Evolutionary conservation across 2,329 filamentous ascomycete species (phyloP).

Genomic region (Zymoseptoria tritici): DNA sequence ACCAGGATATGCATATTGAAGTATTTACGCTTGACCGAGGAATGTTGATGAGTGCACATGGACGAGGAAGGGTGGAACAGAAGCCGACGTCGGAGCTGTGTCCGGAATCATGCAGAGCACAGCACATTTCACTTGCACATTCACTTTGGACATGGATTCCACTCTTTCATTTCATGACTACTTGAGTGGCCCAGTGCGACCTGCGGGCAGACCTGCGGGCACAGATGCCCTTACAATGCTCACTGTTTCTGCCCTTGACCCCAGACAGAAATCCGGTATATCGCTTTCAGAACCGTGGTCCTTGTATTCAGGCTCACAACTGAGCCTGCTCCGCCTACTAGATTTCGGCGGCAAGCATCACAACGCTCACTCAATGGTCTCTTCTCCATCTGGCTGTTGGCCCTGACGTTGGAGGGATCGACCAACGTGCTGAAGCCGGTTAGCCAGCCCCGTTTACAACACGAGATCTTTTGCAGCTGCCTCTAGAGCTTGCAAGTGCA

Average conservation of each 20-base stretch:
- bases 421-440: background rate
- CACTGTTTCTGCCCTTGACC: no score
- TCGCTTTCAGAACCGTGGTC: no score
- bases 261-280: no score
- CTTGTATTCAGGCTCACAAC: no score
- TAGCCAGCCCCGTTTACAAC: background rate
- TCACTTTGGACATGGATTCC: background rate
- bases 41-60: background rate
- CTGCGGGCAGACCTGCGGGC: no score
- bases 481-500: background rate
- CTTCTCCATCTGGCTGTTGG: background rate
- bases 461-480: background rate
- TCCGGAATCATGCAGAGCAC: background rate
- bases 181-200: no score
- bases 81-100: background rate
- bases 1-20: background rate
- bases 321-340: no score
- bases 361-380: background rate
- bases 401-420: background rate
- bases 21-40: background rate
- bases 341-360: no score
- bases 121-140: background rate
- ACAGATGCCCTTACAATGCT: no score
- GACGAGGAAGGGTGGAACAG: background rate
- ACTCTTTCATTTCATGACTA: slow-evolving; percentile 48